These are phyloP conservation scores for Thalassia testudinum DNA, from an alignment of 116 monocot genomes.

Conservation along the genomic window DNA sequence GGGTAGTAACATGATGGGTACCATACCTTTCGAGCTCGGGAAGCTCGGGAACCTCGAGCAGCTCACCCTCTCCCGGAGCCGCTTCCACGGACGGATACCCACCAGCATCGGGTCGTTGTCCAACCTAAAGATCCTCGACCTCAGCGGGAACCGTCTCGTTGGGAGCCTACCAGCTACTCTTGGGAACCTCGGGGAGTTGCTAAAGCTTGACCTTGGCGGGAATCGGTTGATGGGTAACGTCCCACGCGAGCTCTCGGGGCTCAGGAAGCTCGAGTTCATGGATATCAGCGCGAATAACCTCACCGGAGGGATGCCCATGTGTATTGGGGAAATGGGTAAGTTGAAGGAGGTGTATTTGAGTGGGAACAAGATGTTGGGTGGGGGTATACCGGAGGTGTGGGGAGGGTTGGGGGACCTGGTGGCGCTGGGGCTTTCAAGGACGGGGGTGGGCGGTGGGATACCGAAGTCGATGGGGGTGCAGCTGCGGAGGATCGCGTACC, in stretches of 20 bases:
- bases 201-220: no score
- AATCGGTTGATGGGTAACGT: no score
- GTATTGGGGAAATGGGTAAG: conserved; percentile 24
- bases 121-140: no score
- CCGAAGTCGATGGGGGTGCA: conserved; percentile 40
- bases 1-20: conserved; percentile 23
- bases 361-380: conserved; percentile 39
- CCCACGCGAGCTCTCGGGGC: conserved; percentile 5
- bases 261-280: conserved; percentile 35
- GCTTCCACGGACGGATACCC: conserved; percentile 31
- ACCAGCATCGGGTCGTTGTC: no score
- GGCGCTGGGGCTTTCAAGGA: conserved; percentile 29
- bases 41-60: conserved; percentile 27
- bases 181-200: no score
- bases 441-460: conserved; percentile 35
- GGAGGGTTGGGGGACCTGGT: conserved; percentile 24
- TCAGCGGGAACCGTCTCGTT: no score
- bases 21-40: conserved; percentile 29
- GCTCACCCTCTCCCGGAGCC: conserved; percentile 43
- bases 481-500: conserved; percentile 29
- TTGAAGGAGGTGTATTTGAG: conserved; percentile 46
- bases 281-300: conserved; percentile 50
- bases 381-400: conserved; percentile 56
- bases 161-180: no score
- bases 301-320: conserved; percentile 39